phyloP scores from a whole-genome alignment of 1,284 basidiomycete species.

The Moesziomyces sp. region DNA sequence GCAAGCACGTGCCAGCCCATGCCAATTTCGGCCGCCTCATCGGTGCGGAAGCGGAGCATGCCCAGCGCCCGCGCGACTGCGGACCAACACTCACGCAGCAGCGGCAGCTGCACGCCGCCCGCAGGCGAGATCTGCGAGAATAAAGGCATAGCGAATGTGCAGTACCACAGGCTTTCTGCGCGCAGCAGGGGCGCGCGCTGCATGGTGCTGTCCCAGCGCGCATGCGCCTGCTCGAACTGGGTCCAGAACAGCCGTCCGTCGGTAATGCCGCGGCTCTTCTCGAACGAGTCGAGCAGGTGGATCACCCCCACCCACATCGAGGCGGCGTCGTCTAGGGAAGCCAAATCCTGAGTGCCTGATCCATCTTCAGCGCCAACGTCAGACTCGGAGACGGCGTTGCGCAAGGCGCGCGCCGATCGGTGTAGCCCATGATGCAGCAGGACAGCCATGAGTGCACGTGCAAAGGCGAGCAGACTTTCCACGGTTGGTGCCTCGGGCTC shows the following conservation, averaged over 20 bases:
- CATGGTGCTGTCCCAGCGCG: constrained; percentile 51
- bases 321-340: constrained; percentile 70
- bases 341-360: neutral
- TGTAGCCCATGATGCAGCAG: constrained; percentile 58
- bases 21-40: constrained; percentile 71
- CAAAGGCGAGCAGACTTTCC: constrained; percentile 26
- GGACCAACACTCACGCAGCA: constrained; percentile 77
- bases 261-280: constrained; percentile 20
- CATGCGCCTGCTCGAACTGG: constrained; percentile 45
- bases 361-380: neutral
- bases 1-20: constrained; percentile 71
- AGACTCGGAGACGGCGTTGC: constrained; percentile 4
- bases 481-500: constrained; percentile 60
- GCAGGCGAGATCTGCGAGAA: constrained; percentile 80
- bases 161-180: constrained; percentile 75
- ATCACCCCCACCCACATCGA: constrained; percentile 83
- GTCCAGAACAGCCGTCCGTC: constrained; percentile 47
- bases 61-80: constrained; percentile 65
- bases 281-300: constrained; percentile 70
- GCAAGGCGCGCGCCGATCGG: constrained; percentile 28
- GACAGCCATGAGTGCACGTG: constrained; percentile 48
- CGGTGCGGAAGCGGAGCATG: constrained; percentile 72
- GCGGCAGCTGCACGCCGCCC: constrained; percentile 72
- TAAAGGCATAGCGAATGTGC: constrained; percentile 77
- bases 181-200: constrained; percentile 71